Base-by-base conservation (phyloP, 257 asterid species). In the Primulina eburnea region DNA sequence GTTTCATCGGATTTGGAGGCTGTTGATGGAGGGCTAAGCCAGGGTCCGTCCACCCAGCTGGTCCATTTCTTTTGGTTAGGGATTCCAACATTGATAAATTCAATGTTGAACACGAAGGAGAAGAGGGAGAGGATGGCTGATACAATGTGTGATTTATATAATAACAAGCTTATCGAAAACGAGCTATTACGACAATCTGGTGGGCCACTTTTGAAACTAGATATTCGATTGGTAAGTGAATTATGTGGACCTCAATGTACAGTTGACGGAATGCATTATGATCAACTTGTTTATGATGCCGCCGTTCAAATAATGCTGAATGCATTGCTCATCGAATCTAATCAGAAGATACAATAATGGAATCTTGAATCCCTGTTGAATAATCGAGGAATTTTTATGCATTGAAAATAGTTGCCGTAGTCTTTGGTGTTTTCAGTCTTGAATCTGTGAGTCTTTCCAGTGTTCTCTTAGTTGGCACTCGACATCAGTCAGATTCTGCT, bases 21-120 rank as follows among this genome's bases (percentile, higher is more conserved):
- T 26, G 68, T 67, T 8, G 80, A 74, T 57, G 81, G 79, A 64
- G 80, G 70, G 10, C 65, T 63, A 78, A 69, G 70, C 16, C 80
- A 77, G 63, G 64, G 80, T 24, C 78, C 76, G 16, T 29, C 87
- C 8, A 62, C 69, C 37, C 80, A 72, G 28, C 71, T 87, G 17
- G 79, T 90, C 77, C 96, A 88, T 75, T 71, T 94, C 78, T 89
- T 94, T 77, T 94, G 99, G 99, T 79, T 94, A 11, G 93, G 95
- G 28, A 87, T 91, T 96, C 98, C 99, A 7, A 87, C 78, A 12
- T 77, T 94, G 86, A 74, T 94, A 66, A 84, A 84, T 33, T 80
- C 90, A 3, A 85, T 82, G 87, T 76, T 91, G 76, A 94, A 88
- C 72, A 89, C 96, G 2, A 83, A 81, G 63, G 96, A 82, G 71